phyloP scores from a whole-genome alignment of 139 green algal species.

The Chlamydomonas sphaeroides region DNA sequence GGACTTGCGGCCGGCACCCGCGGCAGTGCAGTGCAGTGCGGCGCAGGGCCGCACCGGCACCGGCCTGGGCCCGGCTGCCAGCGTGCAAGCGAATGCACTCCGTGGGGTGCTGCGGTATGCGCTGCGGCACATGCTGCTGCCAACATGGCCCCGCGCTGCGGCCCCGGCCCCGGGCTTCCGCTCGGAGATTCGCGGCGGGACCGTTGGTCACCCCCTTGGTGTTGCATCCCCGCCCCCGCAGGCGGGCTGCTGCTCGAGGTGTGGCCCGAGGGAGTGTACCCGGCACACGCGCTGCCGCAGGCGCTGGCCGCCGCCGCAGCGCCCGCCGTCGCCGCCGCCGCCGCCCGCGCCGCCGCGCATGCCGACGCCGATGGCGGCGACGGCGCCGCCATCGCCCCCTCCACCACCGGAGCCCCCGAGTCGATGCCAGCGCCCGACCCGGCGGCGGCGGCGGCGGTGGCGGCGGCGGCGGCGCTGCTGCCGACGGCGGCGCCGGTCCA shows the following conservation, averaged over 20 bases:
- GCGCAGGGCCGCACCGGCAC: too few relatives aligned
- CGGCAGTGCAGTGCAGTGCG: too few relatives aligned
- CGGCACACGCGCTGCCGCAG: background rate
- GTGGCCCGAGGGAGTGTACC: slow-evolving; percentile 29
- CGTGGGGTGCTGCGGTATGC: too few relatives aligned
- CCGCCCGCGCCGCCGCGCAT: background rate
- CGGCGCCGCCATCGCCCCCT: background rate
- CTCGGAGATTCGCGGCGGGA: too few relatives aligned
- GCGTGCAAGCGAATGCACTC: too few relatives aligned
- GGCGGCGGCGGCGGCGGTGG: background rate
- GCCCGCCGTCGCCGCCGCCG: background rate
- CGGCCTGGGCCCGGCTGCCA: too few relatives aligned
- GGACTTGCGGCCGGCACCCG: too few relatives aligned
- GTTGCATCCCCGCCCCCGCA: background rate
- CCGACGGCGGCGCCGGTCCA: background rate
- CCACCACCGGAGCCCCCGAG: background rate
- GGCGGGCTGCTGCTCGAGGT: slow-evolving; percentile 80
- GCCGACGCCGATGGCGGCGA: background rate
- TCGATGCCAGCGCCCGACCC: background rate
- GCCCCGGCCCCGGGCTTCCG: too few relatives aligned
- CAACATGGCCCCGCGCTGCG: too few relatives aligned
- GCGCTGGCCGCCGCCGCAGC: slow-evolving; percentile 9
- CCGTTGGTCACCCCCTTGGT: too few relatives aligned
- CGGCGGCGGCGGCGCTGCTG: background rate
- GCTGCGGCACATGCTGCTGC: too few relatives aligned